These are phyloP conservation scores for Dryas alaskensis DNA, from an alignment of 306 rosid species.

Conservation along the genomic window DNA sequence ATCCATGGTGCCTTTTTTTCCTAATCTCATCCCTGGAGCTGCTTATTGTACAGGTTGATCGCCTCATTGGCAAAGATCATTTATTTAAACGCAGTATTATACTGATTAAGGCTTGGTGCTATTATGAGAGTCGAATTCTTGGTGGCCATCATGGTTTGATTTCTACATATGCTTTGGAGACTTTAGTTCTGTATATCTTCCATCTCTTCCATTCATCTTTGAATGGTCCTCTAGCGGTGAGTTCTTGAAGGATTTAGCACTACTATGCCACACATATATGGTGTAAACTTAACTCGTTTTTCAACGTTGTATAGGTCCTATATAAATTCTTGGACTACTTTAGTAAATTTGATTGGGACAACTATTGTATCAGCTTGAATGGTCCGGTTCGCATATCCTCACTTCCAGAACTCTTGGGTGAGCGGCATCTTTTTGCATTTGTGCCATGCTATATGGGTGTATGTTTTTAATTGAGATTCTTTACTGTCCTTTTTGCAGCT, in stretches of 20 bases:
- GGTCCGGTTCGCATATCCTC: slow-evolving; percentile 86
- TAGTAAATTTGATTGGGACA: slow-evolving; percentile 96
- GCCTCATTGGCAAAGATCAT: slow-evolving; percentile 73
- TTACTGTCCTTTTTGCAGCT: slow-evolving; percentile 38
- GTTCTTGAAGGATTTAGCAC: slow-evolving; percentile 32
- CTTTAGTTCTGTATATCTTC: slow-evolving; percentile 80
- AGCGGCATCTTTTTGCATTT: slow-evolving; percentile 30
- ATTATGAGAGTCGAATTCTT: slow-evolving; percentile 89
- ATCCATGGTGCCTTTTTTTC: background rate
- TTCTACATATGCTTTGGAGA: slow-evolving; percentile 93
- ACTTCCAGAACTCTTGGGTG: slow-evolving; percentile 66
- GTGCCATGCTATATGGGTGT: slow-evolving; percentile 5
- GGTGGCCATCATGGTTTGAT: slow-evolving; percentile 95
- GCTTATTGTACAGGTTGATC: slow-evolving; percentile 62
- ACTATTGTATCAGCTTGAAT: slow-evolving; percentile 80
- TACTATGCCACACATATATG: background rate
- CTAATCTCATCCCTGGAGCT: background rate
- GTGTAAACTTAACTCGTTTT: slow-evolving; percentile 9
- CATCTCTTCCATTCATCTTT: slow-evolving; percentile 70
- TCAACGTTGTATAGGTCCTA: slow-evolving; percentile 53
- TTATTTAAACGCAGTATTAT: slow-evolving; percentile 89
- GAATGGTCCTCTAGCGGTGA: slow-evolving; percentile 89
- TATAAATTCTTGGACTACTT: slow-evolving; percentile 87
- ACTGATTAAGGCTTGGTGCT: slow-evolving; percentile 93
- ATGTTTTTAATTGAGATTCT: slow-evolving; percentile 11